Evolutionary conservation across 2,329 filamentous ascomycete species (phyloP).

Genomic region (Dactylella cylindrospora): DNA sequence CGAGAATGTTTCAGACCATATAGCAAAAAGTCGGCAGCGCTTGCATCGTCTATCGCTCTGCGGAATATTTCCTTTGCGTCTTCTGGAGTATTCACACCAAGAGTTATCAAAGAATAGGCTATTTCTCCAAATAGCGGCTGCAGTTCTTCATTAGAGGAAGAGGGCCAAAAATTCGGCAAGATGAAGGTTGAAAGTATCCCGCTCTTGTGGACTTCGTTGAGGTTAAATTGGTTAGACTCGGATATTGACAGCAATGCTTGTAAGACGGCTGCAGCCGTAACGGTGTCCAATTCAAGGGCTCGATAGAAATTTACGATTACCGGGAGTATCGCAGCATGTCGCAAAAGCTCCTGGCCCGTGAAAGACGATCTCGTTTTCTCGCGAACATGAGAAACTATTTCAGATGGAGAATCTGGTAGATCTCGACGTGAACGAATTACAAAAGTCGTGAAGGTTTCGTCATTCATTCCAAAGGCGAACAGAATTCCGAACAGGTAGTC

Average conservation of each 20-base stretch:
- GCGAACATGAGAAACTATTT: slow-evolving; percentile 27
- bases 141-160: slow-evolving; percentile 55
- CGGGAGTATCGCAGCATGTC: slow-evolving; percentile 54
- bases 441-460: slow-evolving; percentile 63
- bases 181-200: slow-evolving; percentile 56
- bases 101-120: slow-evolving; percentile 68
- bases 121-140: slow-evolving; percentile 67
- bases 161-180: slow-evolving; percentile 47
- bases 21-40: slow-evolving; percentile 69
- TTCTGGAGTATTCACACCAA: slow-evolving; percentile 77
- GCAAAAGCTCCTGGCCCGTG: slow-evolving; percentile 51
- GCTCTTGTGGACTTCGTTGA: slow-evolving; percentile 70
- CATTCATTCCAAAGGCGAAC: slow-evolving; percentile 75
- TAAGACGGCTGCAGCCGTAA: slow-evolving; percentile 64
- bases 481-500: slow-evolving; percentile 83
- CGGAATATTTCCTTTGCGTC: slow-evolving; percentile 76
- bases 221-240: slow-evolving; percentile 67
- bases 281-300: slow-evolving; percentile 49
- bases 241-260: slow-evolving; percentile 64
- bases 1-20: slow-evolving; percentile 72
- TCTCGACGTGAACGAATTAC: slow-evolving; percentile 34
- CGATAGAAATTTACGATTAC: slow-evolving; percentile 48
- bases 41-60: slow-evolving; percentile 58
- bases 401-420: slow-evolving; percentile 24
- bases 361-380: slow-evolving; percentile 47